Evolutionary conservation across 2,329 filamentous ascomycete species (phyloP), one percentile per base, ranked within the genome.

Genomic region (Aspergillus ochraceoroseus): DNA sequence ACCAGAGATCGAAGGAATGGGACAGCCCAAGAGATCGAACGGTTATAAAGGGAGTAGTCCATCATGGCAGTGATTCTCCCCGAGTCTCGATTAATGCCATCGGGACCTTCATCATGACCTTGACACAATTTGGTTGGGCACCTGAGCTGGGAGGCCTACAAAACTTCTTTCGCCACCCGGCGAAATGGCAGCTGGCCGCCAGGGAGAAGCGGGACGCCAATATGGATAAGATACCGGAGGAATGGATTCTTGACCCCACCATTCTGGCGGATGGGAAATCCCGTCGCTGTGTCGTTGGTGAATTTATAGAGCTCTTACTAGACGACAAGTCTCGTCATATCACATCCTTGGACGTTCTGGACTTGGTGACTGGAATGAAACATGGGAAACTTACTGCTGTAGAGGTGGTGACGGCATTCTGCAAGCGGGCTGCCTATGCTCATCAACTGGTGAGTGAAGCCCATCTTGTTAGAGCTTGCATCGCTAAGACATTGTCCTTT

Each of bases 381-480:
- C 14, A 35, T 9, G 38, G 32, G 8, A 17, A 18, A 9, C 25
- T 41, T n/a, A 30, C 32, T 13, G 38, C 38, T 7, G 38, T 41
- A 19, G 38, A 41, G 11, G 38, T 41, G 26, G 38, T 41, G 17
- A 41, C 26, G 13, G 38, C 32, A 17, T 41, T 41, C 14, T 41
- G 38, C 38, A 41, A 41, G 27, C 33, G 38, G 38, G 38, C 38
- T 19, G 38, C 38, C 19, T 41, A 35, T 35, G 38, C 38, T 35
- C 38, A 41, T 29, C 38, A 41, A 31, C 30, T 41, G 23, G 38
- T 41, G 32, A 35, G 38, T 41, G 23, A 14, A 14, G 7, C 18
- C 6, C 12, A 6, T 22, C 32, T 25, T 19, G 34, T 23, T 20
- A 22, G 32, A 31, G 25, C 6, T 35, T 19, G 31, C 11, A 34